A percentile compares a stretch with the other conserved stretches of the same genome.
Evolutionary conservation across 2,329 filamentous ascomycete species (phyloP).

Genomic region (Atkinsonella texensis): DNA sequence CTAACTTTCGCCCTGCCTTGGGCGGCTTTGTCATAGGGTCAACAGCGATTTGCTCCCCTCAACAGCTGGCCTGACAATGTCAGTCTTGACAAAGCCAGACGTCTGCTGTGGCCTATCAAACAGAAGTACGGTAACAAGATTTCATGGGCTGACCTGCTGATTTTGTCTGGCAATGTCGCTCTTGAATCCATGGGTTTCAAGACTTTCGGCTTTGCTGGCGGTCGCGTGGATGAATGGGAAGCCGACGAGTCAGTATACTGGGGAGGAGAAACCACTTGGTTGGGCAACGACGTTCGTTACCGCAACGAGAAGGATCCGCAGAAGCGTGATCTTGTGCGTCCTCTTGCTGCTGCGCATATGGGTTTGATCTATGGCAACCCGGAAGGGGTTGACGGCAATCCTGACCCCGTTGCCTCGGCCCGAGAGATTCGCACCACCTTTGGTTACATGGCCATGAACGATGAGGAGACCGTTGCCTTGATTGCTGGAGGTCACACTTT

Average conservation of each 20-base stretch:
- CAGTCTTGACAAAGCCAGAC: conserved; percentile 67
- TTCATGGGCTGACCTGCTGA: conserved; percentile 64
- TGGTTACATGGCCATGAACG: conserved; percentile 71
- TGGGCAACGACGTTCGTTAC: conserved; percentile 65
- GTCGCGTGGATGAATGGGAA: conserved; percentile 62
- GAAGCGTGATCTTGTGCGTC: conserved; percentile 53
- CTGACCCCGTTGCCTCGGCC: conserved; percentile 57
- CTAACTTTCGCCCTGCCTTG: neutral
- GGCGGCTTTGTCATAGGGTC: conserved; percentile 30
- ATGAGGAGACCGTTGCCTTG: conserved; percentile 69
- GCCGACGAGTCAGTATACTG: conserved; percentile 67
- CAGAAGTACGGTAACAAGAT: conserved; percentile 77
- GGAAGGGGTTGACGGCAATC: conserved; percentile 61
- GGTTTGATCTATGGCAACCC: conserved; percentile 77
- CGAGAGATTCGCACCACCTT: conserved; percentile 65
- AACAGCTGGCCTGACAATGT: conserved; percentile 75
- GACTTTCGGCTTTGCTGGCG: conserved; percentile 62
- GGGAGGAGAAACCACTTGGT: conserved; percentile 63
- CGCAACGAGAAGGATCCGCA: conserved; percentile 37
- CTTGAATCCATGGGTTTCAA: conserved; percentile 66
- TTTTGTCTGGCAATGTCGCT: conserved; percentile 64
- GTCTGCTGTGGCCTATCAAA: conserved; percentile 71
- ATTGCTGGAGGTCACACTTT: conserved; percentile 71
- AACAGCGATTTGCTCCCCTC: conserved; percentile 69
- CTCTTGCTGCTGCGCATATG: conserved; percentile 54